Base-by-base conservation (phyloP, 345 rosid species). In the Sisymbrium altissimum region DNA sequence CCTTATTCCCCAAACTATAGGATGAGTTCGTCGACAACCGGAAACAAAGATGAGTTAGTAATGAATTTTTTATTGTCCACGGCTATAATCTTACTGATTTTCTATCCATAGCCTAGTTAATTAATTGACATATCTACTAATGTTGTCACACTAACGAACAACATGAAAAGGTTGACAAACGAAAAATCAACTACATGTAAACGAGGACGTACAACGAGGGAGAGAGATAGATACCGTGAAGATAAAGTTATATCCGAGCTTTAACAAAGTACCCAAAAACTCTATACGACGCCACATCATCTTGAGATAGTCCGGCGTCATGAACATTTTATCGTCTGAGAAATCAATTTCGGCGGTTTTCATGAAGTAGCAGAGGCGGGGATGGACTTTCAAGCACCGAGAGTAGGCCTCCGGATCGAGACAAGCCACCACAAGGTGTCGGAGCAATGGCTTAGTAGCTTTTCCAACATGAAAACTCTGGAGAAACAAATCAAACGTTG, bases 241-340 rank as follows among this genome's bases (percentile, higher is more conserved):
- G 43, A 89, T 72, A 49, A 89, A 85, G 76, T 74, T 79, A 81
- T 86, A 89, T 30, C 92, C 88, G 66, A 81, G 69, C 44, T 74
- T 32, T 36, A 89, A 83, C 55, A 87, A 64, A 23, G 74, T 30
- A 23, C 74, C 23, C 14, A 89, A 56, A 41, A 89, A 80, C 7
- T 83, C 78, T 40, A 86, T 86, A 59, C 92, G 75, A 10, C 74
- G 80, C 96, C 96, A 89, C 92, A 89, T 87, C 92, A 87, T 87
- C 14, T 80, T 68, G 21, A 87, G 70, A 78, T 84, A 87, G 32
- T 35, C 78, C 5, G 79, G 64, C 3, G 85, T 77, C 92, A 84
- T 89, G 64, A 68, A 70, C 6, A 78, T 78, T 62, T 82, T 86
- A 2, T 73, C 58, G 4, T 78, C 54, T 32, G 79, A 81, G 62